These are phyloP conservation scores for Ceraceosorus guamensis DNA, from an alignment of 1,284 basidiomycete species.

Conservation along the genomic window DNA sequence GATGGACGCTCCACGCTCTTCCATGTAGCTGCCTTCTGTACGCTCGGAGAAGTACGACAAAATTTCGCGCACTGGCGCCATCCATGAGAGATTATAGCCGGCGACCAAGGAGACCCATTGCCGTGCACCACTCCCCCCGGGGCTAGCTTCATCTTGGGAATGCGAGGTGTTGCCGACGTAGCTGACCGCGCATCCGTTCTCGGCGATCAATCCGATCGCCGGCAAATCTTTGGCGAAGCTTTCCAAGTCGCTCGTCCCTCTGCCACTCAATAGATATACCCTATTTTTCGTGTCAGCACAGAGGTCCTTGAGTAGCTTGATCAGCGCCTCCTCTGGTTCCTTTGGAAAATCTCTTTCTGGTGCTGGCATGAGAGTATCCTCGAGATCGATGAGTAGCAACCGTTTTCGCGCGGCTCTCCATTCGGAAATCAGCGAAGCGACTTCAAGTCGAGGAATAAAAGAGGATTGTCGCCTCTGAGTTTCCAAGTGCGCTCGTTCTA, in stretches of 20 bases:
- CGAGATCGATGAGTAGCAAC: slow-evolving; percentile 69
- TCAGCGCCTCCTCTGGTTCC: slow-evolving; percentile 32
- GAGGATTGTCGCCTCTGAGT: slow-evolving; percentile 37
- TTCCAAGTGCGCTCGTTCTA: slow-evolving; percentile 41
- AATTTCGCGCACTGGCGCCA: slow-evolving; percentile 68
- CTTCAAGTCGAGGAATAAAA: slow-evolving; percentile 43
- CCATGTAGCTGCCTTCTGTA: slow-evolving; percentile 73
- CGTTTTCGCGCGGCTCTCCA: slow-evolving; percentile 56
- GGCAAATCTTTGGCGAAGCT: slow-evolving; percentile 59
- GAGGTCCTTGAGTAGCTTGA: slow-evolving; percentile 60
- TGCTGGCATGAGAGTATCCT: slow-evolving; percentile 62
- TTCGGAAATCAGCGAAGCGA: slow-evolving; percentile 46
- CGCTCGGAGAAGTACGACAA: slow-evolving; percentile 69
- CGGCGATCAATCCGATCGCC: slow-evolving; percentile 70
- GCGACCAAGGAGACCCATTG: slow-evolving; percentile 71
- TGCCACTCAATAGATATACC: slow-evolving; percentile 73
- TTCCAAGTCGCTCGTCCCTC: slow-evolving; percentile 62
- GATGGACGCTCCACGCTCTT: slow-evolving; percentile 73
- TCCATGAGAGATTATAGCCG: slow-evolving; percentile 72
- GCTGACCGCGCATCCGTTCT: slow-evolving; percentile 79
- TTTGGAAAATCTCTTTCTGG: not conserved
- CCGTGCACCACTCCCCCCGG: slow-evolving; percentile 4
- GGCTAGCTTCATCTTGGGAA: not conserved
- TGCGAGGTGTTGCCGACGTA: slow-evolving; percentile 50
- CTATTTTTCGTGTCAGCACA: slow-evolving; percentile 63